Evolutionary conservation across 2,329 filamentous ascomycete genomes (phyloP).

Genomic region (Scedosporium dehoogii): DNA sequence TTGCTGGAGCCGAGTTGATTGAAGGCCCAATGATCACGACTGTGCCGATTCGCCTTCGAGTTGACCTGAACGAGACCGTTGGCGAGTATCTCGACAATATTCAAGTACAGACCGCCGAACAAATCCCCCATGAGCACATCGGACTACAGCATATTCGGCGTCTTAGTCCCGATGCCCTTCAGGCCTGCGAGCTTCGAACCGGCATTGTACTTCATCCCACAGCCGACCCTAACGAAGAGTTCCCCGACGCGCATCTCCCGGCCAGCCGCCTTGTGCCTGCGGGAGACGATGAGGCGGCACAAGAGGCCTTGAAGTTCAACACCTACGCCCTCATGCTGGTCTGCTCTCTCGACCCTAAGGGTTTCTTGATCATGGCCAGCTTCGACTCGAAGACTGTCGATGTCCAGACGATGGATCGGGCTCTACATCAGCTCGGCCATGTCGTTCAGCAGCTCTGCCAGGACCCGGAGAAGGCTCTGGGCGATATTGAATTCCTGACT

Average conservation of each 20-base stretch:
- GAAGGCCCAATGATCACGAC: constrained; percentile 53
- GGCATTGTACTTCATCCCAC: constrained; percentile 43
- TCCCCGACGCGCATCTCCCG: constrained; percentile 20
- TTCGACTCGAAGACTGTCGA: constrained; percentile 53
- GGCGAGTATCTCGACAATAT: constrained; percentile 44
- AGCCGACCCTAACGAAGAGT: constrained; percentile 10
- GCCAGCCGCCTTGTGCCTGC: constrained; percentile 44
- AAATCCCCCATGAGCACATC: constrained; percentile 56
- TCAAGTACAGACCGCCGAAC: constrained; percentile 43
- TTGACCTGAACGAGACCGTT: constrained; percentile 31
- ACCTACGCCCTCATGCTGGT: constrained; percentile 56
- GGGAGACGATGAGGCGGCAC: constrained; percentile 44
- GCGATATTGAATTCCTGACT: constrained; percentile 23
- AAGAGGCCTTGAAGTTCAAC: constrained; percentile 49
- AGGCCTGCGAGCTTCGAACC: constrained; percentile 46
- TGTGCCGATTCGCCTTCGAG: constrained; percentile 41
- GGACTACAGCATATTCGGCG: constrained; percentile 50
- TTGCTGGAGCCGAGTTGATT: constrained; percentile 40
- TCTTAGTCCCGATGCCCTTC: constrained; percentile 41
- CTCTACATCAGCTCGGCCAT: constrained; percentile 39
- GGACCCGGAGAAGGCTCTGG: constrained; percentile 20
- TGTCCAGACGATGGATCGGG: constrained; percentile 39
- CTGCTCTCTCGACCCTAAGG: constrained; percentile 46
- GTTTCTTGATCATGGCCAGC: constrained; percentile 51
- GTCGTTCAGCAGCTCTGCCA: constrained; percentile 40